Evolutionary conservation across 2,329 filamentous ascomycete genomes (phyloP), one percentile per base, ranked within the genome.

Genomic region (Sphaerostilbella broomeana): DNA sequence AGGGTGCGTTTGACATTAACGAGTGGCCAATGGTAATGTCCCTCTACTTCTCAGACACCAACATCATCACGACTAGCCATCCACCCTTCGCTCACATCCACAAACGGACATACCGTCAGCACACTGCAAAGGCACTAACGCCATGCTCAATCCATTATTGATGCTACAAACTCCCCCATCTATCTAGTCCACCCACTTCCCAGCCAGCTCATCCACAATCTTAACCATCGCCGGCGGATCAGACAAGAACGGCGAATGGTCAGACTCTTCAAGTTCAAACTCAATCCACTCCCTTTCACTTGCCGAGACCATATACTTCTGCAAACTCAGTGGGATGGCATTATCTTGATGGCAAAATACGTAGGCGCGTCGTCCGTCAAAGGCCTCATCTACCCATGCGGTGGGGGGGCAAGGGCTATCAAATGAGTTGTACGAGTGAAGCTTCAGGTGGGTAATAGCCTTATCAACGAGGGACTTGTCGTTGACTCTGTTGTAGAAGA

Each of bases 201-300:
- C 12, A 6, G 35, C 29, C 6, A 34, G 9, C 28, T 42, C 39
- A 16, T 47, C 33, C 2, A 45, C 24, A 35, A 44, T 39, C 5
- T 35, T 26, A 18, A 24, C 9, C 22, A 47, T 15, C 9, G 34
- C 5, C 3, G 35, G 38, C 4, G 26, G 8, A 17, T 40, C 33
- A 4, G 42, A 38, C 30, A 47, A 19, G 8, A 44, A 44, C 2
- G 44, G 44, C 5, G 44, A 47, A 24, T 47, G 44, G n/a, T 35
- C 36, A 4, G 44, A 30, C 7, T 45, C 39, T 17, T 33, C 38
- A 2, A 45, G 32, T 6, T 42, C 38, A 26, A 47, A 13, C 28
- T 39, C 35, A 3, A 35, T 35, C 38, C 42, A 47, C 2, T 35
- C 35, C 6, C 35, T 17, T 4, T 38, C 35, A 6, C 29, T 36